Evolutionary conservation across 1,139 yeast genomes (phyloP), one percentile per base, ranked within the genome.

Genomic region (Yamadazyma kanchanaburiensis): DNA sequence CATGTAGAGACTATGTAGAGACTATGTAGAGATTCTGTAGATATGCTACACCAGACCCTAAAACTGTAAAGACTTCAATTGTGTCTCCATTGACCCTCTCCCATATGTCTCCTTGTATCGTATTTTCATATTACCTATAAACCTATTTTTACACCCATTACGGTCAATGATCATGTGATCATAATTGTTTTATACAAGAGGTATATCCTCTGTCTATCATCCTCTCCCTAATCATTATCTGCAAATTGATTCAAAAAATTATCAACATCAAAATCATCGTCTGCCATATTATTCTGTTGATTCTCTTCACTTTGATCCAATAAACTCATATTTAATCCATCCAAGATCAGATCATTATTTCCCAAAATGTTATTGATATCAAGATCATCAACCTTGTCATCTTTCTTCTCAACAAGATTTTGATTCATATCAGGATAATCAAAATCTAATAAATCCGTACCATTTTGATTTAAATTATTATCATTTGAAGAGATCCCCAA

Each of bases 201-300:
- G n/a, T n/a, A n/a, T n/a, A n/a, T n/a, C n/a, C n/a, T n/a, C n/a
- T n/a, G n/a, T n/a, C n/a, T n/a, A n/a, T n/a, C n/a, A n/a, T n/a
- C n/a, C n/a, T n/a, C n/a, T n/a, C n/a, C n/a, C n/a, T 31, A 49
- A 23, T 56, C 60, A 22, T 51, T 53, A 21, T 52, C 64, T 5
- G 71, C 71, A 46, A 66, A 66, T 42, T 68, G 74, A 41, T 65
- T 66, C 40, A 68, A 56, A 42, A 68, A 68, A 40, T 58, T 65
- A 37, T 68, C 74, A 24, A 68, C 74, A 39, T 68, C 74, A 44
- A 68, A 68, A 38, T 66, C 74, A 20, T 57, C 61, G 14, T 53
- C 59, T 20, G 43, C 49, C 12, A 33, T 34, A 21, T 45, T 40
- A 11, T 31, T 38, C n/a, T 40, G 53, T 9, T 32, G 38, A 9